These are phyloP conservation scores for Sugiyamaella novakii DNA, from an alignment of 1,139 yeast species.

Conservation along the genomic window DNA sequence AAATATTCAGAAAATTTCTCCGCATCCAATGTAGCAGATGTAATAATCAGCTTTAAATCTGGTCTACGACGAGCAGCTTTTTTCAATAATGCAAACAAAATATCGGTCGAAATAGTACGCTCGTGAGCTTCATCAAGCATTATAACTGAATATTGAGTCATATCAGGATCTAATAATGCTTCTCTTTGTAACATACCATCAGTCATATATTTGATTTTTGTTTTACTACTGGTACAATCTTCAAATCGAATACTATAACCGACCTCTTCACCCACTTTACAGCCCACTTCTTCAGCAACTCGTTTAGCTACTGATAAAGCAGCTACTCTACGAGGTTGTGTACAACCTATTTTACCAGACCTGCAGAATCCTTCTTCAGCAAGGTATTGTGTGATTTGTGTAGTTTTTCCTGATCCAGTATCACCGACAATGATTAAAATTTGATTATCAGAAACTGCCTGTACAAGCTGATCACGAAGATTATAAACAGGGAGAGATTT, in stretches of 20 bases:
- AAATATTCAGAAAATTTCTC: conserved; percentile 79
- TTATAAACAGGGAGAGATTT: conserved; percentile 72
- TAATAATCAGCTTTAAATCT: conserved; percentile 72
- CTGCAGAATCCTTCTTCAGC: conserved; percentile 71
- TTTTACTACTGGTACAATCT: conserved; percentile 61
- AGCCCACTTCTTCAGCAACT: conserved; percentile 80
- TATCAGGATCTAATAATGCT: conserved; percentile 70
- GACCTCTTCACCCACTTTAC: conserved; percentile 72
- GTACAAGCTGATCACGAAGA: conserved; percentile 59
- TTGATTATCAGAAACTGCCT: conserved; percentile 67
- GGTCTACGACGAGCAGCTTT: conserved; percentile 67
- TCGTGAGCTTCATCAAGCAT: conserved; percentile 97
- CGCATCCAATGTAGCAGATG: conserved; percentile 93
- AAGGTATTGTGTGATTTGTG: conserved; percentile 85
- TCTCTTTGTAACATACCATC: conserved; percentile 94
- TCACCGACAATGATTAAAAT: conserved; percentile 87
- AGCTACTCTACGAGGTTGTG: conserved; percentile 96
- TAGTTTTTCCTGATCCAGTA: conserved; percentile 97
- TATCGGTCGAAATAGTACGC: conserved; percentile 91
- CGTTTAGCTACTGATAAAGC: conserved; percentile 91
- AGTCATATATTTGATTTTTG: conserved; percentile 85
- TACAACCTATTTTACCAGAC: conserved; percentile 70
- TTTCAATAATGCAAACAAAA: conserved; percentile 80
- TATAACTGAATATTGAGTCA: conserved; percentile 75
- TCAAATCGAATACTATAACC: conserved; percentile 91